A percentile compares a stretch with the other conserved stretches of the same genome.
phyloP scores from a whole-genome alignment of 495 filamentous ascomycete species.

The Chaetomidium leptoderma region DNA sequence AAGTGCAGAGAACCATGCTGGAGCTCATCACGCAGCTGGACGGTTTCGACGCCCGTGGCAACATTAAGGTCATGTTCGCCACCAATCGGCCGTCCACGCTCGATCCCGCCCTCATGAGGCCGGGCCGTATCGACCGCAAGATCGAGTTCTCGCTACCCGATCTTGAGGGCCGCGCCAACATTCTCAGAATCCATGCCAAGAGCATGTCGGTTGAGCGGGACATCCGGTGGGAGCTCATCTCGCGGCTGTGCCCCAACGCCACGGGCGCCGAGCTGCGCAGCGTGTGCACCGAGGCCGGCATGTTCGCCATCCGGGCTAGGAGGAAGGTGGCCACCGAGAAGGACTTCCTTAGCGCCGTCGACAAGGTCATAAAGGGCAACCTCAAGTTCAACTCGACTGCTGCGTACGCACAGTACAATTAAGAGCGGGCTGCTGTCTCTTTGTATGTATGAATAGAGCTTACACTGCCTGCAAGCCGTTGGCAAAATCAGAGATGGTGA shows the following conservation, averaged over 20 bases:
- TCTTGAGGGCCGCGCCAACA: constrained; percentile 93
- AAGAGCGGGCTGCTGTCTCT: constrained; percentile 28
- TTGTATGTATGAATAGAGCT: constrained; percentile 20
- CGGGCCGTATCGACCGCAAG: constrained; percentile 96
- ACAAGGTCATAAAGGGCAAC: constrained; percentile 99
- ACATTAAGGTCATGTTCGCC: constrained; percentile 99
- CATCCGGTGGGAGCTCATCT: constrained; percentile 98
- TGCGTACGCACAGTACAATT: constrained; percentile 99
- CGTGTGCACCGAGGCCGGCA: constrained; percentile 98
- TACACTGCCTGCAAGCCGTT: not conserved
- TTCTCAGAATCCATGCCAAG: constrained; percentile 97
- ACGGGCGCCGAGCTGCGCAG: constrained; percentile 91
- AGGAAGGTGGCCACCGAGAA: constrained; percentile 99
- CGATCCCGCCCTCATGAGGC: constrained; percentile 93
- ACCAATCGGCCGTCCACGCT: constrained; percentile 95
- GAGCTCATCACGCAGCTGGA: constrained; percentile 97
- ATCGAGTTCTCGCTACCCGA: constrained; percentile 98
- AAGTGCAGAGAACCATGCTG: constrained; percentile 99
- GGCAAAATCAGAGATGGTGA: not conserved
- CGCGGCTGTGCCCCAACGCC: constrained; percentile 90
- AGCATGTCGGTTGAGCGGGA: constrained; percentile 99
- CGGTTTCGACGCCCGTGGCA: constrained; percentile 94
- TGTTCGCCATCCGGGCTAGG: constrained; percentile 96
- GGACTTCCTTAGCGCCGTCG: constrained; percentile 95
- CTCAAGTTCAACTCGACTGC: constrained; percentile 99